Evolutionary conservation across 1,284 basidiomycete genomes (phyloP).

Genomic region (Ceratobasidium sp.): DNA sequence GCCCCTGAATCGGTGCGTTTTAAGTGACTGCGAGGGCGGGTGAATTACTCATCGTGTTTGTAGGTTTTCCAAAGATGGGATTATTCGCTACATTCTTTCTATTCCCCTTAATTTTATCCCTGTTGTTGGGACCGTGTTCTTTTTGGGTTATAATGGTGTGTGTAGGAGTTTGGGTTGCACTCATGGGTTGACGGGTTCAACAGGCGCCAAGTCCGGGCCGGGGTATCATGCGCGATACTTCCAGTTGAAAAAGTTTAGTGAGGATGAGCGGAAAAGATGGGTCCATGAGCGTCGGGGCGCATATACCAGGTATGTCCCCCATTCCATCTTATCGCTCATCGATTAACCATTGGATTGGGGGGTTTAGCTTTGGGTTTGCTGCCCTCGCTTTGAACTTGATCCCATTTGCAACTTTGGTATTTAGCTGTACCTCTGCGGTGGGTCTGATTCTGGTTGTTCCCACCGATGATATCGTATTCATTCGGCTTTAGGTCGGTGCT

Average conservation of each 20-base stretch:
- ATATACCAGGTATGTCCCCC: conserved; percentile 59
- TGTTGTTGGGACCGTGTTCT: conserved; percentile 67
- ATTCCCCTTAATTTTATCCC: conserved; percentile 71
- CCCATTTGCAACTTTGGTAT: conserved; percentile 62
- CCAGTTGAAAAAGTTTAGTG: conserved; percentile 63
- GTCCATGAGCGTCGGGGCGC: conserved; percentile 56
- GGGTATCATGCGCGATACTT: conserved; percentile 70
- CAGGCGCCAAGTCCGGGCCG: conserved; percentile 59
- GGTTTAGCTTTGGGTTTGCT: conserved; percentile 60
- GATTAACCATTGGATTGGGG: conserved; percentile 19
- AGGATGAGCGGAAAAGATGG: conserved; percentile 50
- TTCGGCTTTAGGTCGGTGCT: conserved; percentile 55
- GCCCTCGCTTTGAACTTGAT: conserved; percentile 66
- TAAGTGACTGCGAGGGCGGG: conserved; percentile 7
- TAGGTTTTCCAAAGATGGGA: conserved; percentile 47
- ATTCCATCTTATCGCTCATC: conserved; percentile 48
- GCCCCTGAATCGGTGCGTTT: conserved; percentile 50
- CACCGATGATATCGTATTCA: background rate
- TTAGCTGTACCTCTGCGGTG: conserved; percentile 63
- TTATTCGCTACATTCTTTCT: conserved; percentile 57
- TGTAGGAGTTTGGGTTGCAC: background rate
- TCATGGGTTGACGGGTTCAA: conserved; percentile 27
- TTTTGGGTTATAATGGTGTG: conserved; percentile 51
- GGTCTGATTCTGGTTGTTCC: background rate
- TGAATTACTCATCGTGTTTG: background rate